Conservation (phyloP, 116 monocot genomes). For the Dioscorea cayenensis region DNA sequence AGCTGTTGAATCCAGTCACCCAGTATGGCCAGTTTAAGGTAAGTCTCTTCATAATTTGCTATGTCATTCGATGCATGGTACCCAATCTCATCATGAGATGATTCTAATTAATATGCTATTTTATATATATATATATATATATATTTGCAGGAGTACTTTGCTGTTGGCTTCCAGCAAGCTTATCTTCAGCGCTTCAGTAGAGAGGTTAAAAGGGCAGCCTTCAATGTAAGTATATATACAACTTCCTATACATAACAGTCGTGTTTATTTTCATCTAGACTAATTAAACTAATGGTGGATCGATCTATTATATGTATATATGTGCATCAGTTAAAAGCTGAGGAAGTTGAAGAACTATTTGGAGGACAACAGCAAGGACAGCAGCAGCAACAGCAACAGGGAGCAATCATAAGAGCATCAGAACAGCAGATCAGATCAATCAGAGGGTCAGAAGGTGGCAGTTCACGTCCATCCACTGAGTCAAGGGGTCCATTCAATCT, state of each 20-base stretch:
- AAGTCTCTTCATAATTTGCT: background rate
- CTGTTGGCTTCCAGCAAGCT: background rate
- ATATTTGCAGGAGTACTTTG: conserved; percentile 17
- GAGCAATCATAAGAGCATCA: conserved; percentile 2
- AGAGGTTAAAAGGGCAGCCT: conserved; percentile 1
- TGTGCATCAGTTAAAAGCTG: background rate
- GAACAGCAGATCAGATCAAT: conserved; percentile 7
- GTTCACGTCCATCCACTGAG: background rate
- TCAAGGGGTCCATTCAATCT: conserved; percentile 5
- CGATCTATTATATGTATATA: background rate
- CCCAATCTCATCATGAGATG: too few relatives aligned
- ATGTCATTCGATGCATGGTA: too few relatives aligned
- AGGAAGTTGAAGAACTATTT: background rate
- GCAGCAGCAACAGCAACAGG: background rate
- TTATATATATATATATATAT: too few relatives aligned
- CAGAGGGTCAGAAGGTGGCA: background rate
- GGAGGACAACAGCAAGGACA: background rate
- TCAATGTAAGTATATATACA: conserved; percentile 1
- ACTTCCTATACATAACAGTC: too few relatives aligned
- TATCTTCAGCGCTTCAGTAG: background rate
- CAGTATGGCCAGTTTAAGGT: conserved; percentile 27
- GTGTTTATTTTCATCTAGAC: too few relatives aligned
- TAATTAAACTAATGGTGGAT: background rate
- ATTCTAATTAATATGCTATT: too few relatives aligned
- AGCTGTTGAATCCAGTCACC: conserved; percentile 40